Base-by-base conservation (phyloP, 2,329 filamentous ascomycete species). In the Dactylella cylindrospora region DNA sequence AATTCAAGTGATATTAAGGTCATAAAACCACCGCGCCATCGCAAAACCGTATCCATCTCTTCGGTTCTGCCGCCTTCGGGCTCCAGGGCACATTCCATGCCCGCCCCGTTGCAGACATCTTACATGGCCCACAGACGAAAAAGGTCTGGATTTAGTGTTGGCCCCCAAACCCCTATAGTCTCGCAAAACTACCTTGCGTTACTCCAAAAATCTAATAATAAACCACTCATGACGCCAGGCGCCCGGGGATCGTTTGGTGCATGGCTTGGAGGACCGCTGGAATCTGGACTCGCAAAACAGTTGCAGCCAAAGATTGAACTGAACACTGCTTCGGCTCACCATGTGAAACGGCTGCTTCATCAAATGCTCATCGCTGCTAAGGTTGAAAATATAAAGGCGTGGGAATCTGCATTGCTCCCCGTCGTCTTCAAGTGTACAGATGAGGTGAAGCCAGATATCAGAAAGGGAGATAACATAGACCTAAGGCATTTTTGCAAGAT, bases 401-500 rank as follows among this genome's bases (percentile, higher is more conserved):
- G 93, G 93, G 88, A 96, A 70, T 90, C 84, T 67, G 89, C 91
- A 0, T 77, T 98, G 9, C 80, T 96, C 44, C 93, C 93, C 0
- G 94, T 98, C 46, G 78, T 98, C 15, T 77, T 96, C 17, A 86
- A 86, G 68, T 93, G 90, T 66, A 94, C 91, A 0, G 90, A 96
- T 66, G 93, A 97, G 70, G 90, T 98, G 2, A 86, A 94, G 65
- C 93, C 93, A 1, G 88, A 97, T 71, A 88, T 96, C 36, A 85
- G 90, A 53, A 81, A 83, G 51, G 90, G 90, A 22, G 93, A 98
- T 72, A 88, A 93, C 70, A 97, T 98, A 79, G 93, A 98, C 71
- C 93, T 98, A 60, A 82, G 93, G 2, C 90, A 97, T 71, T 98
- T 96, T 70, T 89, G 98, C 65, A 98, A 98, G 71, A 75, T 98